Conservation (phyloP, 352 stramenopile species). For the Phytophthora hibernalis region DNA sequence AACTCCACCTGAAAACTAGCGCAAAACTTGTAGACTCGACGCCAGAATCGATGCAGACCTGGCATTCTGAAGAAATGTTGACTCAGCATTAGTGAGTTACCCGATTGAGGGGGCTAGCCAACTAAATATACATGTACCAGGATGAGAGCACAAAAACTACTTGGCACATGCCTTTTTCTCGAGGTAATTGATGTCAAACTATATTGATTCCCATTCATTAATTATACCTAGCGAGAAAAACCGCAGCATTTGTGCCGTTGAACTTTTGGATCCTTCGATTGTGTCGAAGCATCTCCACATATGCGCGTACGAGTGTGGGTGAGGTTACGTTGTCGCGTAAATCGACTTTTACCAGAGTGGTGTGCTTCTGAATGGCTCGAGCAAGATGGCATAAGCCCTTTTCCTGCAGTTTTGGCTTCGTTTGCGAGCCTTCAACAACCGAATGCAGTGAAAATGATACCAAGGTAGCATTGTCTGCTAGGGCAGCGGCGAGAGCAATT, state of each 20-base stretch:
- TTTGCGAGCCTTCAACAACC: slow-evolving; percentile 41
- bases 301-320: slow-evolving; percentile 35
- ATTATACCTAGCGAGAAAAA: slow-evolving; percentile 62
- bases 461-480: slow-evolving; percentile 56
- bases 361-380: slow-evolving; percentile 45
- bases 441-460: slow-evolving; percentile 57
- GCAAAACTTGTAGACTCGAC: slow-evolving; percentile 13
- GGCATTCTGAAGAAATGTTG: slow-evolving; percentile 11
- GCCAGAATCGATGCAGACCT: slow-evolving; percentile 6
- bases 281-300: slow-evolving; percentile 47
- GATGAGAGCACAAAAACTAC: too few species aligned
- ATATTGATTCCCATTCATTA: not conserved
- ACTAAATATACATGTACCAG: slow-evolving; percentile 16
- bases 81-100: slow-evolving; percentile 12
- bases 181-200: not conserved
- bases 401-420: slow-evolving; percentile 51
- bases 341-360: slow-evolving; percentile 49
- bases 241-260: slow-evolving; percentile 55
- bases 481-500: slow-evolving; percentile 45
- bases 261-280: slow-evolving; percentile 64
- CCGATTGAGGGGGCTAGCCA: not conserved
- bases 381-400: slow-evolving; percentile 46
- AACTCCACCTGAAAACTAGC: slow-evolving; percentile 44
- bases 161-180: not conserved
- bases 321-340: slow-evolving; percentile 59